Base-by-base conservation (phyloP, 2,329 filamentous ascomycete genomes). In the Exophiala sideris region DNA sequence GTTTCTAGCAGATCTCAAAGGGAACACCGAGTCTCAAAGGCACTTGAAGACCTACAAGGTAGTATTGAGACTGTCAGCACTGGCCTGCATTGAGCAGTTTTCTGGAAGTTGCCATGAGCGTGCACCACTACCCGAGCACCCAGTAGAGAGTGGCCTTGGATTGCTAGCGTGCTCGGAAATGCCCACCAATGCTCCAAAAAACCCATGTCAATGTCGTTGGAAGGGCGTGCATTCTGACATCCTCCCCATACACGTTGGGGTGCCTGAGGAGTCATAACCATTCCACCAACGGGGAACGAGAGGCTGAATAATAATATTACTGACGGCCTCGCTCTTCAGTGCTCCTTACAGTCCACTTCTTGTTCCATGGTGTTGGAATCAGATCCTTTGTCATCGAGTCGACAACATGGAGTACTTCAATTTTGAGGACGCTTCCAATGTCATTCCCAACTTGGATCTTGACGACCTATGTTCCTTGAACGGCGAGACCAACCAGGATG, bases 381-480 rank as follows among this genome's bases (percentile, higher is more conserved):
- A 14, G 35, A 10, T 12, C 16, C 20, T 18, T 18, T 40, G 45
- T 16, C 32, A n/a, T 29, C 32, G 18, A 18, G 41, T 34, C 50
- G 45, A 48, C 45, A 60, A 45, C 10, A 74, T 76, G 74, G 74
- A 76, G 62, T 76, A 74, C 64, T 76, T 76, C 58, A 68, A 76
- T 56, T 76, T 76, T 56, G 72, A 76, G 56, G 70, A 72, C 52
- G 74, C 74, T 33, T 73, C 73, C 16, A 68, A 67, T 49, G 67
- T 65, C 49, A 69, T 70, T 24, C 64, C 69, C 29, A 60, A 61
- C 24, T 67, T 64, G 24, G 60, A 65, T 45, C 69, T 71, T 20
- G 70, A 73, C 50, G 72, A 75, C 58, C 62, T 69, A 49, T 70
- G 68, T 48, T 75, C 71, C 5, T 62, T 71, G 57, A 63, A 64